Evolutionary conservation across 305 asterid species (phyloP), one percentile per base, ranked within the genome.

Genomic region (Galium porrigens): DNA sequence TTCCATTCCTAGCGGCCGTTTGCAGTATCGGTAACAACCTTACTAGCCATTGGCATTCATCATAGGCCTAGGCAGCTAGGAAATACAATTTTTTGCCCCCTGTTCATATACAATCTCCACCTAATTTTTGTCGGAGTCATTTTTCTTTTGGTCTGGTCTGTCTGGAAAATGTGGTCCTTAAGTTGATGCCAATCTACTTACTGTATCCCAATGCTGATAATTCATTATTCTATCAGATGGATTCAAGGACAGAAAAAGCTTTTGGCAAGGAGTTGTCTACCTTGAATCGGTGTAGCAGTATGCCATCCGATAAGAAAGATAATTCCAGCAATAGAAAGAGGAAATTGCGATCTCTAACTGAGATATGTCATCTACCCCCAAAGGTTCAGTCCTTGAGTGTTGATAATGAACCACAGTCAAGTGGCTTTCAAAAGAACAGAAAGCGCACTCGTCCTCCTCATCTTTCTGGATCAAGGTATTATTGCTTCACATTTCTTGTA

Each of bases 341-440:
- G 74, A 73, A 70, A 33, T 63, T 63, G 55, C 37, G 64, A 29
- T 77, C 94, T 66, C 78, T 80, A 14, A 83, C 83, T 60, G 72
- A 77, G 72, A 37, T 68, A 66, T 79, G 84, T 79, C 84, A 76
- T 70, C 79, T 64, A 61, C 77, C 88, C 73, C 83, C 82, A 5
- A 64, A 42, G 65, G 71, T 25, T 71, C 80, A 80, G 74, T 72
- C 84, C 9, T 62, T 59, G 60, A 76, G 74, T 56, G 74, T 61
- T 60, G 78, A 68, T 72, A 70, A 72, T 32, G 70, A 59, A 46
- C 60, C 59, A 64, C 74, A 57, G 58, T 70, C 76, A 54, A 78
- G 76, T 60, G 70, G 61, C 76, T 75, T 77, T 71, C 73, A 68
- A 68, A 77, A 55, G 44, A 75, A 73, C 55, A 69, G 72, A 69